Percentiles rank a stretch among this genome's conserved stretches.
Conservation (phyloP, 176 grass and related monocot species). For the Dendrocalamus sinicus region DNA sequence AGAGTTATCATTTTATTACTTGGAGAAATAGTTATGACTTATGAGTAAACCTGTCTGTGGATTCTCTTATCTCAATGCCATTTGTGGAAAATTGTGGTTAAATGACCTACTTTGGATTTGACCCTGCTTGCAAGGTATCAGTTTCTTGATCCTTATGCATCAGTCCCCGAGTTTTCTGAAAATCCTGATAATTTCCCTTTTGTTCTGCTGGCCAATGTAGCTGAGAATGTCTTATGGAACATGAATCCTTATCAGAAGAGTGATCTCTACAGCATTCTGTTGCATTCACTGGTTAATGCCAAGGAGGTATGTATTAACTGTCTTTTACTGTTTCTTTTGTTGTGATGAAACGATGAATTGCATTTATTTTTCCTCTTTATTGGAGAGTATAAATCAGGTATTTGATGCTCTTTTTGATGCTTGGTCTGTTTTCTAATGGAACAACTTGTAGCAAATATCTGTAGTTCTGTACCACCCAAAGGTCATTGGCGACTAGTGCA, state of each 20-base stretch:
- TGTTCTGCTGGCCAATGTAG: slow-evolving; percentile 29
- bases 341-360: slow-evolving; percentile 20
- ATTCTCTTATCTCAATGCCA: slow-evolving; percentile 20
- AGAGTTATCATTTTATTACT: slow-evolving; percentile 1
- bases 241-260: slow-evolving; percentile 21
- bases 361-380: not conserved
- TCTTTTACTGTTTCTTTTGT: slow-evolving; percentile 10
- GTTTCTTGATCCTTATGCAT: slow-evolving; percentile 22
- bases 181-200: no score
- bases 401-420: no score
- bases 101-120: slow-evolving; percentile 79
- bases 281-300: slow-evolving; percentile 65
- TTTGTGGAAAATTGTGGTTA: slow-evolving; percentile 10
- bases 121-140: slow-evolving; percentile 91
- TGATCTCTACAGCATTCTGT: slow-evolving; percentile 63
- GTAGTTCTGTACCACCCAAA: no score
- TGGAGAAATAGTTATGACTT: slow-evolving; percentile 15
- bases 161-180: no score
- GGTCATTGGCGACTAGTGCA: no score
- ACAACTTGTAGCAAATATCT: not conserved
- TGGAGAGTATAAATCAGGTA: no score
- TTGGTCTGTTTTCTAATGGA: no score
- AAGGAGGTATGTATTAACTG: slow-evolving; percentile 61
- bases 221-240: slow-evolving; percentile 63
- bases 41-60: slow-evolving; percentile 5